phyloP scores from a whole-genome alignment of 495 filamentous ascomycete genomes.

The Sordaria brevicollis region DNA sequence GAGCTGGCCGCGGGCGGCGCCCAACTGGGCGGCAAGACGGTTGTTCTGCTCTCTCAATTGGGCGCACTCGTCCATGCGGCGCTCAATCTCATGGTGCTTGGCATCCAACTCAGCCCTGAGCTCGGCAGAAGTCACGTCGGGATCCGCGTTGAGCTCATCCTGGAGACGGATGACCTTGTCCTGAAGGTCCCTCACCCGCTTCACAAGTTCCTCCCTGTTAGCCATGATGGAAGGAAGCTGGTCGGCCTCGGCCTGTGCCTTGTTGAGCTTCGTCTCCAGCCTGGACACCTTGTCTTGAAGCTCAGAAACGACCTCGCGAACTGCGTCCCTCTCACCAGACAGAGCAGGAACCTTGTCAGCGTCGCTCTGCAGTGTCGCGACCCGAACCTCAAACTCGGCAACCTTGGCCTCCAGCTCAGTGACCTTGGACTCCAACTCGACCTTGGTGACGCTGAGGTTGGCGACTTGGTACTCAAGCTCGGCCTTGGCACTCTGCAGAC shows the following conservation, averaged over 20 bases:
- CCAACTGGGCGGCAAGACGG: slow-evolving; percentile 15
- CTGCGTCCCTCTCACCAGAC: slow-evolving; percentile 13
- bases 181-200: slow-evolving; percentile 12
- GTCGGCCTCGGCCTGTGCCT: slow-evolving; percentile 22
- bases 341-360: slow-evolving; percentile 17
- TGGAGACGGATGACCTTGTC: slow-evolving; percentile 17
- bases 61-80: slow-evolving; percentile 17
- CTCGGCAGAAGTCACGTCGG: slow-evolving; percentile 12
- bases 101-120: slow-evolving; percentile 20
- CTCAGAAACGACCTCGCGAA: slow-evolving; percentile 19
- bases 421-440: slow-evolving; percentile 19
- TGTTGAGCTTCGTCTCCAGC: slow-evolving; percentile 14
- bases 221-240: slow-evolving; percentile 19
- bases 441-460: slow-evolving; percentile 5
- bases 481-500: slow-evolving; percentile 7
- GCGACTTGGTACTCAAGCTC: slow-evolving; percentile 13
- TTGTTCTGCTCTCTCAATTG: slow-evolving; percentile 16
- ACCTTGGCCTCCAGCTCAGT: slow-evolving; percentile 11
- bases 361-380: slow-evolving; percentile 14
- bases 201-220: slow-evolving; percentile 21
- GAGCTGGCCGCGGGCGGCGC: slow-evolving; percentile 16
- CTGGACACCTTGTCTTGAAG: slow-evolving; percentile 14
- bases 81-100: slow-evolving; percentile 16
- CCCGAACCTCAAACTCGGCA: slow-evolving; percentile 10
- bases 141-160: slow-evolving; percentile 13